phyloP scores from a whole-genome alignment of 805 yeast genomes.

The Candida glaebosa region DNA sequence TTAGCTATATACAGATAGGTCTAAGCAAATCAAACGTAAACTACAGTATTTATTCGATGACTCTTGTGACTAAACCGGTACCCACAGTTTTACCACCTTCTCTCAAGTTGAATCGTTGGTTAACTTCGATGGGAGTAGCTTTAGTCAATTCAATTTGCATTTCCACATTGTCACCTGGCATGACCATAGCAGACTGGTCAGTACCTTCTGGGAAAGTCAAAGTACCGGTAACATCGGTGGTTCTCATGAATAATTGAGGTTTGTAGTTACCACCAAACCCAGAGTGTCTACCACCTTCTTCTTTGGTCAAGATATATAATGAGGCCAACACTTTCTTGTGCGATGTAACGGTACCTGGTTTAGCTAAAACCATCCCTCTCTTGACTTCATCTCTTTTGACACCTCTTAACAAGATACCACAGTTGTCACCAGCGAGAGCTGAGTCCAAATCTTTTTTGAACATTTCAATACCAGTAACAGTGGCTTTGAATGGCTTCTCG shows the following conservation, averaged over 20 bases:
- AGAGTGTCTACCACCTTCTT: conserved; percentile 99
- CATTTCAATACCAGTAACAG: conserved; percentile 98
- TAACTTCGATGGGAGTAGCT: conserved; percentile 92
- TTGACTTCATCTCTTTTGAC: conserved; percentile 93
- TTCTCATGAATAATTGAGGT: conserved; percentile 96
- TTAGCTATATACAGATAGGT: conserved; percentile 8
- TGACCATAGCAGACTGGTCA: conserved; percentile 85
- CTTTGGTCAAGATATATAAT: conserved; percentile 86
- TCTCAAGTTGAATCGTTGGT: conserved; percentile 98
- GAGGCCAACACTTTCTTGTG: conserved; percentile 94
- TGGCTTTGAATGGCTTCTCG: conserved; percentile 83
- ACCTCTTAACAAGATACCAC: conserved; percentile 97
- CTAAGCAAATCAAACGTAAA: not conserved
- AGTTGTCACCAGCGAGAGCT: conserved; percentile 99
- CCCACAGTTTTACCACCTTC: conserved; percentile 99
- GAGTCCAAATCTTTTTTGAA: conserved; percentile 97
- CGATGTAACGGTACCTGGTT: conserved; percentile 87
- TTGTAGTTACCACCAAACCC: conserved; percentile 96
- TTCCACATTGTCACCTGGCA: conserved; percentile 98
- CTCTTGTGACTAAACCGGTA: conserved; percentile 95
- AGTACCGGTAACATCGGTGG: conserved; percentile 91
- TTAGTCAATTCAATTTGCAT: conserved; percentile 86
- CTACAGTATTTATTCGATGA: conserved; percentile 58
- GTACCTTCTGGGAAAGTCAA: conserved; percentile 84
- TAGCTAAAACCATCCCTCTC: conserved; percentile 97